These are phyloP conservation scores for Cajanus cajan DNA, from an alignment of 306 rosid species.

Conservation along the genomic window DNA sequence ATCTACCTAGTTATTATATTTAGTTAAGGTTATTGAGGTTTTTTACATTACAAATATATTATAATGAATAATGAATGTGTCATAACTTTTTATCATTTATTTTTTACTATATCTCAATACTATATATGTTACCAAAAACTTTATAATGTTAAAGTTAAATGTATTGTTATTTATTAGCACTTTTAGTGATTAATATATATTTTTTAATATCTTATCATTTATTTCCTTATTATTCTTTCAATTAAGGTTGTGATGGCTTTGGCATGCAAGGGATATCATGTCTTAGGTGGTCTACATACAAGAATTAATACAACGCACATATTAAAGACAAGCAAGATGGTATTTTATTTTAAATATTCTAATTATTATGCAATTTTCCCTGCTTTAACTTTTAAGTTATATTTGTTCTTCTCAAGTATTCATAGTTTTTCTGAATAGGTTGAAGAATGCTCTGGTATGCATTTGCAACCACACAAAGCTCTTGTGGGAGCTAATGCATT, in stretches of 20 bases:
- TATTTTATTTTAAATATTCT: conserved; percentile 17
- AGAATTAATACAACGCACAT: conserved; percentile 65
- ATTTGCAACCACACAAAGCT: conserved; percentile 92
- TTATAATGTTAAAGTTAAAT: neutral
- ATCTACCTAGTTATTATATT: neutral
- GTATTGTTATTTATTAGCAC: neutral
- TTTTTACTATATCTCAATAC: neutral
- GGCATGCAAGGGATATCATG: conserved; percentile 51
- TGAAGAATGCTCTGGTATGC: conserved; percentile 80
- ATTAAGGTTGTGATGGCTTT: conserved; percentile 85
- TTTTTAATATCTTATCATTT: neutral
- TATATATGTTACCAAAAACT: too few species aligned
- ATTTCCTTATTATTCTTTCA: neutral
- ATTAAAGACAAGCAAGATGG: conserved; percentile 84
- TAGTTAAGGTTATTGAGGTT: neutral
- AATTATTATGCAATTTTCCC: neutral
- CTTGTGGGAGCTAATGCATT: conserved; percentile 94
- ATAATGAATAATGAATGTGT: neutral
- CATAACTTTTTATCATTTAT: neutral
- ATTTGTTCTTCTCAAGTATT: neutral
- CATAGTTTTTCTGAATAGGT: conserved; percentile 50
- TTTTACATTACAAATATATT: neutral
- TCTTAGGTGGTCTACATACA: conserved; percentile 69
- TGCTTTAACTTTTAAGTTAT: neutral
- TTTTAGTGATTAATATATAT: neutral